phyloP scores from a whole-genome alignment of 2,329 filamentous ascomycete genomes.

The Colletotrichum sp. region DNA sequence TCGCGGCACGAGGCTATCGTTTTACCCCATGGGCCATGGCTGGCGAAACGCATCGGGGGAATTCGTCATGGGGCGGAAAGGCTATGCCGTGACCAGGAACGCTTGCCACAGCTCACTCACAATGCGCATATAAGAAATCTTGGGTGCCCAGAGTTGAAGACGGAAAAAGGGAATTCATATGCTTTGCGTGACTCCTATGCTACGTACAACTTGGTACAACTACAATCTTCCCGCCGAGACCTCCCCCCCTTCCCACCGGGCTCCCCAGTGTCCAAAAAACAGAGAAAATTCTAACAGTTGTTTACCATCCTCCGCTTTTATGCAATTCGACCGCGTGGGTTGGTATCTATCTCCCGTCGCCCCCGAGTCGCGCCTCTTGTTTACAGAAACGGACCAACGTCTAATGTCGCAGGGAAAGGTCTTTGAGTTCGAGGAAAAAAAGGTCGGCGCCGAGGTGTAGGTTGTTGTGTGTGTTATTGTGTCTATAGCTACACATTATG shows the following conservation, averaged over 20 bases:
- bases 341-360: constrained; percentile 10
- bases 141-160: neutral
- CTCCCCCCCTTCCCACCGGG: neutral
- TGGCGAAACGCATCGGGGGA: neutral
- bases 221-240: constrained; percentile 22
- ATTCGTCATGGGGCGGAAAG: neutral
- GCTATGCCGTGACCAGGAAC: neutral
- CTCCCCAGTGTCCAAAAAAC: constrained; percentile 19
- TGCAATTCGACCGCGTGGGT: constrained; percentile 15
- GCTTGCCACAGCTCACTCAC: neutral
- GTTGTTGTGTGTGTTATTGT: neutral
- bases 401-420: constrained; percentile 1
- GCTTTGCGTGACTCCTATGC: constrained; percentile 25
- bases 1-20: neutral
- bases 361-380: neutral
- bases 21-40: neutral
- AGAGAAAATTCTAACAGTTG: constrained; percentile 13
- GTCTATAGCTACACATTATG: constrained; percentile 10
- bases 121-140: neutral
- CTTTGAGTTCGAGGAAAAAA: neutral
- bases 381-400: neutral
- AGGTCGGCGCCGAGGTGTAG: neutral
- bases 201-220: constrained; percentile 25
- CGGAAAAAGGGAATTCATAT: constrained; percentile 23
- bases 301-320: constrained; percentile 9